Percentiles rank a stretch among this genome's conserved stretches.
phyloP scores from a whole-genome alignment of 1,284 basidiomycete species.

The Tremellales sp. region DNA sequence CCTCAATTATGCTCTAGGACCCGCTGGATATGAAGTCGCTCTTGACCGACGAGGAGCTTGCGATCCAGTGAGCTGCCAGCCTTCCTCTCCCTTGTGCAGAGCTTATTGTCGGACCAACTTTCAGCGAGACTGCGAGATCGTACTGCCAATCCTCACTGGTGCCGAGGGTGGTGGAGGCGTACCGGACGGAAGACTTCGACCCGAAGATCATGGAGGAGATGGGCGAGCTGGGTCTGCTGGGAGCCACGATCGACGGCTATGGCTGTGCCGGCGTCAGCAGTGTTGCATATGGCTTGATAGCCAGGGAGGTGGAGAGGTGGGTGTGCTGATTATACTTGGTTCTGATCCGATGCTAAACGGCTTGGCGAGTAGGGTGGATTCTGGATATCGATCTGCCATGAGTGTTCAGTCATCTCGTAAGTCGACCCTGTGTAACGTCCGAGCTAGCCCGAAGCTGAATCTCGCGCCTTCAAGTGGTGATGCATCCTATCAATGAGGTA shows the following conservation, averaged over 20 bases:
- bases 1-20: constrained; percentile 49
- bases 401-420: constrained; percentile 81
- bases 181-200: constrained; percentile 81
- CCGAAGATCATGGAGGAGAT: constrained; percentile 76
- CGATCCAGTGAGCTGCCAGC: constrained; percentile 64
- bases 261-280: constrained; percentile 90
- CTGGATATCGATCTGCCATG: constrained; percentile 91
- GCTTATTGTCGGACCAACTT: constrained; percentile 1
- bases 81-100: constrained; percentile 2
- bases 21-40: constrained; percentile 70
- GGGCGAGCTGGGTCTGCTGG: constrained; percentile 87
- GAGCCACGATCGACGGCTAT: constrained; percentile 88
- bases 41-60: constrained; percentile 84
- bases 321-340: constrained; percentile 11
- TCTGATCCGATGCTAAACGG: not conserved
- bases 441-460: constrained; percentile 2
- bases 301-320: constrained; percentile 85
- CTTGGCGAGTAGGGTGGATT: constrained; percentile 61
- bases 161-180: constrained; percentile 79
- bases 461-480: constrained; percentile 60
- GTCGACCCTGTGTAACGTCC: constrained; percentile 1
- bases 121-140: constrained; percentile 66
- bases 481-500: constrained; percentile 86
- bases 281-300: constrained; percentile 90
- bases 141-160: constrained; percentile 83